phyloP scores from a whole-genome alignment of 345 rosid genomes.

The Populus deltoides region DNA sequence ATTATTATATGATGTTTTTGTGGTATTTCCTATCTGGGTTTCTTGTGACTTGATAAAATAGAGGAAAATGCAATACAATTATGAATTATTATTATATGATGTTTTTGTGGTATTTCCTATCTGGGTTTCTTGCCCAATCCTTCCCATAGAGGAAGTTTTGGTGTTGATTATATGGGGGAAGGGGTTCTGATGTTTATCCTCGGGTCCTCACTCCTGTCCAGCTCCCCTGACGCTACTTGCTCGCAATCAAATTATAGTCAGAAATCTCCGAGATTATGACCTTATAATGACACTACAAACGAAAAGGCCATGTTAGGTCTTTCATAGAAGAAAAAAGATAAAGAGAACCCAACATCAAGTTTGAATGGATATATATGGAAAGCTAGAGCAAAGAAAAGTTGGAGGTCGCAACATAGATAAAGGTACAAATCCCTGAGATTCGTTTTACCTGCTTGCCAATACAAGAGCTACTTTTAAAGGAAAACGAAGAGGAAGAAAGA shows the following conservation, averaged over 20 bases:
- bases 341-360: not conserved
- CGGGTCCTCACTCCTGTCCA: not conserved
- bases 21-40: not conserved
- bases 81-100: not conserved
- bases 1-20: not conserved
- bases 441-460: not conserved
- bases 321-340: not conserved
- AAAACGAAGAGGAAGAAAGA: not conserved
- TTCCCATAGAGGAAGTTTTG: not conserved
- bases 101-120: not conserved
- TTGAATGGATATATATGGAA: not conserved
- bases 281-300: not conserved
- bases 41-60: not conserved
- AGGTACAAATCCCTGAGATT: not conserved
- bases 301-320: not conserved
- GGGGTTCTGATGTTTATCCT: not conserved
- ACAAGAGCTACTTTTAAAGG: not conserved
- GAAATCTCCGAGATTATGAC: not conserved
- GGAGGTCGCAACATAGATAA: not conserved
- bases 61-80: not conserved
- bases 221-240: not conserved
- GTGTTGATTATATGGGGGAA: not conserved
- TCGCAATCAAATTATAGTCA: not conserved
- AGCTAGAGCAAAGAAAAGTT: conserved; percentile 3
- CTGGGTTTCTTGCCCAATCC: not conserved